A percentile compares a stretch with the other conserved stretches of the same genome.
These are phyloP conservation scores for Boechera retrofracta DNA, from an alignment of 345 rosid species.

Conservation along the genomic window DNA sequence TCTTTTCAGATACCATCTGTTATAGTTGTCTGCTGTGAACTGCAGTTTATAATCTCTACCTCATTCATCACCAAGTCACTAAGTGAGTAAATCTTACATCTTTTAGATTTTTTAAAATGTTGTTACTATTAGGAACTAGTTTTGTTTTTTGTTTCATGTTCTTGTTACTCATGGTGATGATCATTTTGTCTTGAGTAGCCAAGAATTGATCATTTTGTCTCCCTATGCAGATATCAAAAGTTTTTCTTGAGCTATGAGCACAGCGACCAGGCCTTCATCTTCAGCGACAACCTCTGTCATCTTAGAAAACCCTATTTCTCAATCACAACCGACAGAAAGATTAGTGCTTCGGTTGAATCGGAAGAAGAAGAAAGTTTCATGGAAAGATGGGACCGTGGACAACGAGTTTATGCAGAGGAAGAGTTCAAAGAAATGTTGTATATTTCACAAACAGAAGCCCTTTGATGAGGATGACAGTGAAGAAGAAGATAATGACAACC, in stretches of 20 bases:
- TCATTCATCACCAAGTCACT: background rate
- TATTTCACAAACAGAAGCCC: conserved; percentile 90
- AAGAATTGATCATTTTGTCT: conserved; percentile 24
- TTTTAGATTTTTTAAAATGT: background rate
- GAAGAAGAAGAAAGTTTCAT: conserved; percentile 83
- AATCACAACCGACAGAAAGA: conserved; percentile 50
- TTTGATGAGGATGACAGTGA: conserved; percentile 88
- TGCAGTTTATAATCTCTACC: background rate
- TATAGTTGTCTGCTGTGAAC: background rate
- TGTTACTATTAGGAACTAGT: background rate
- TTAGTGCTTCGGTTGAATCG: conserved; percentile 69
- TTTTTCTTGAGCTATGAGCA: conserved; percentile 44
- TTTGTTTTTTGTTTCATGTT: background rate
- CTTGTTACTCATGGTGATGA: background rate
- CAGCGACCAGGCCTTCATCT: conserved; percentile 43
- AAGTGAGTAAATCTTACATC: background rate
- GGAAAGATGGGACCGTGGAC: conserved; percentile 95
- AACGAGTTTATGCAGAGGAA: conserved; percentile 95
- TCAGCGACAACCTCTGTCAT: conserved; percentile 57
- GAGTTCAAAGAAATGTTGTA: conserved; percentile 95
- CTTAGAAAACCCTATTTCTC: conserved; percentile 46
- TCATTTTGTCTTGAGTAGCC: background rate
- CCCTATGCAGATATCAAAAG: conserved; percentile 7
- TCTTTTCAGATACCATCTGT: no score
- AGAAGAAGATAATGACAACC: conserved; percentile 53